phyloP scores from a whole-genome alignment of 2,329 filamentous ascomycete species.

The Alternaria alternata region DNA sequence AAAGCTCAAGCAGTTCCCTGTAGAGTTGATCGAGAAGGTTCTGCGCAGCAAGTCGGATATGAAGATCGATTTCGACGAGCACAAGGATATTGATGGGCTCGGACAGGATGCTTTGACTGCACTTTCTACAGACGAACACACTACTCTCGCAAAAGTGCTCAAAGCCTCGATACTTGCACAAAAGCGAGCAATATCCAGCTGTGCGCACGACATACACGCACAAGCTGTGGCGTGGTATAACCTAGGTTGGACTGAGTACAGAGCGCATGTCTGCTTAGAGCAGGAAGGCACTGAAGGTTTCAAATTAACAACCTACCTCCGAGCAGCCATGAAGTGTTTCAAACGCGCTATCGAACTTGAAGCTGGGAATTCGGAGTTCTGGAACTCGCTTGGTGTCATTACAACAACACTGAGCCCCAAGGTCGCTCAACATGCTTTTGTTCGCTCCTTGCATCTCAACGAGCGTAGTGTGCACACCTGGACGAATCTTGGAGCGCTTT shows the following conservation, averaged over 20 bases:
- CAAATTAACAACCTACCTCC: conserved; percentile 72
- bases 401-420: conserved; percentile 85
- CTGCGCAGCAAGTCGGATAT: conserved; percentile 61
- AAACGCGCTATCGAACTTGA: conserved; percentile 96
- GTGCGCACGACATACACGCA: conserved; percentile 78
- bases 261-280: conserved; percentile 74
- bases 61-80: conserved; percentile 62
- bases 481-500: conserved; percentile 90
- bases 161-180: conserved; percentile 82
- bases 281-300: conserved; percentile 35
- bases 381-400: conserved; percentile 93
- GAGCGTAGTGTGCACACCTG: conserved; percentile 84
- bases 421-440: conserved; percentile 91
- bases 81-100: conserved; percentile 75
- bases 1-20: conserved; percentile 69
- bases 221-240: conserved; percentile 98
- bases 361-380: conserved; percentile 92
- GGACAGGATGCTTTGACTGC: conserved; percentile 51
- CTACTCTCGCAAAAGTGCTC: conserved; percentile 64
- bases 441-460: conserved; percentile 90
- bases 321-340: conserved; percentile 86
- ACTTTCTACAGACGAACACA: conserved; percentile 26
- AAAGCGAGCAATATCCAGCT: conserved; percentile 82
- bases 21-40: conserved; percentile 64
- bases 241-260: conserved; percentile 90